These are phyloP conservation scores for Thraustochytrium striatum DNA, from an alignment of 352 stramenopile species.

Conservation along the genomic window DNA sequence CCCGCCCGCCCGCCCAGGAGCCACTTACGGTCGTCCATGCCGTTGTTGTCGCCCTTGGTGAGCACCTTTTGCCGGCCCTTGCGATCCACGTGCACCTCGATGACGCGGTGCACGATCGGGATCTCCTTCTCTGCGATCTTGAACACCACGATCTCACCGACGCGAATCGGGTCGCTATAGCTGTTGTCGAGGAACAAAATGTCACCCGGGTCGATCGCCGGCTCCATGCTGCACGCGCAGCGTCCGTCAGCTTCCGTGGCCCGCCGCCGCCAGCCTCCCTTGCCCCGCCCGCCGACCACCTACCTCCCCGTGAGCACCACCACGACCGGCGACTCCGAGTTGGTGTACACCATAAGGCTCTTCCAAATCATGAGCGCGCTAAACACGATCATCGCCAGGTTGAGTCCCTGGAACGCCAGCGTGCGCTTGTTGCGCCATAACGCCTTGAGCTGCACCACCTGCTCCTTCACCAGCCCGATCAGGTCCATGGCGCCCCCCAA, in stretches of 20 bases:
- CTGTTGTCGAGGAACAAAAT: conserved; percentile 98
- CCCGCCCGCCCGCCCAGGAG: too few species aligned
- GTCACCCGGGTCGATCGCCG: conserved; percentile 96
- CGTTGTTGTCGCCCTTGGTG: conserved; percentile 99
- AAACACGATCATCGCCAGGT: conserved; percentile 97
- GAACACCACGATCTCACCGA: conserved; percentile 78
- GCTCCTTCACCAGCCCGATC: conserved; percentile 72
- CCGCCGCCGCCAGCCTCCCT: too few species aligned
- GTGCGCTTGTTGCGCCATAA: conserved; percentile 97
- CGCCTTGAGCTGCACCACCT: conserved; percentile 92
- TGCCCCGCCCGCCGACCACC: background rate
- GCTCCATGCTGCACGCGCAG: conserved; percentile 90
- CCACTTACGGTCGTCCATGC: conserved; percentile 85
- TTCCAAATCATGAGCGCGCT: conserved; percentile 99
- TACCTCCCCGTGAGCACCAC: conserved; percentile 83
- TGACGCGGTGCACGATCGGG: conserved; percentile 96
- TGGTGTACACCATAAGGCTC: conserved; percentile 91
- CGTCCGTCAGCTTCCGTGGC: background rate
- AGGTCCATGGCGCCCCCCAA: conserved; percentile 14
- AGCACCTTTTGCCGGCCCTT: conserved; percentile 57
- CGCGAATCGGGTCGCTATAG: conserved; percentile 67
- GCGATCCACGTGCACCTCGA: conserved; percentile 81
- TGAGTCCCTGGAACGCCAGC: conserved; percentile 91
- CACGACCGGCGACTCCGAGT: conserved; percentile 92
- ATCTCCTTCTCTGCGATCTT: conserved; percentile 97